Evolutionary conservation across 2,329 filamentous ascomycete genomes (phyloP).

Genomic region (Neurospora crassa): DNA sequence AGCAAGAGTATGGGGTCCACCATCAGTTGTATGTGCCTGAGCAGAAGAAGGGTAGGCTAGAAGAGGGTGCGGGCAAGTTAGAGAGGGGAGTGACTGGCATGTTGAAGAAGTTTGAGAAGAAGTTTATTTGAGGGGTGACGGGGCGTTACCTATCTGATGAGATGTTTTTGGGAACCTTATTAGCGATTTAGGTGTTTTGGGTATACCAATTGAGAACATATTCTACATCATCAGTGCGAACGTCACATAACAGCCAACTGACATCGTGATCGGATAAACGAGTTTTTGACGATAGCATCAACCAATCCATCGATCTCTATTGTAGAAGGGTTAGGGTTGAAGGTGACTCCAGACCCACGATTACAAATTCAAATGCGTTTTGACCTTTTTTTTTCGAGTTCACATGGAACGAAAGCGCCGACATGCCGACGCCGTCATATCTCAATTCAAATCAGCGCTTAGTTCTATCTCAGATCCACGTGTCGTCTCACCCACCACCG

Average conservation of each 20-base stretch:
- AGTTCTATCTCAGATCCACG: not conserved
- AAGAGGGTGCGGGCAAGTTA: slow-evolving; percentile 54
- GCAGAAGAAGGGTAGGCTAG: slow-evolving; percentile 44
- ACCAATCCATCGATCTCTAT: not conserved
- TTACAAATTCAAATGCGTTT: not conserved
- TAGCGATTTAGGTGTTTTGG: not conserved
- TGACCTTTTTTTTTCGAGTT: not conserved
- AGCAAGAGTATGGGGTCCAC: slow-evolving; percentile 49
- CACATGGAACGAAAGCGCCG: not conserved
- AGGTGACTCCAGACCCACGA: not conserved
- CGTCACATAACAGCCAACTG: not conserved
- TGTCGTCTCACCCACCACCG: too few species aligned
- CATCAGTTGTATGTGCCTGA: slow-evolving; percentile 62
- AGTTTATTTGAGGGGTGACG: slow-evolving; percentile 39
- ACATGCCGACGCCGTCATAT: not conserved
- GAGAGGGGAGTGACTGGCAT: slow-evolving; percentile 64
- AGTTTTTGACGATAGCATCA: not conserved
- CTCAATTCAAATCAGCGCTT: not conserved
- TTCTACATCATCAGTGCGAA: not conserved
- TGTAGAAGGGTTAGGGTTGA: not conserved
- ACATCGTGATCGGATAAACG: not conserved
- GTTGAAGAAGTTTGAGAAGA: slow-evolving; percentile 73
- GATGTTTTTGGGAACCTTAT: not conserved
- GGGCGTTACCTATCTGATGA: not conserved
- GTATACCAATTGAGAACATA: not conserved